phyloP scores from a whole-genome alignment of 2,329 filamentous ascomycete species.

The Penicillium sclerotigenum region DNA sequence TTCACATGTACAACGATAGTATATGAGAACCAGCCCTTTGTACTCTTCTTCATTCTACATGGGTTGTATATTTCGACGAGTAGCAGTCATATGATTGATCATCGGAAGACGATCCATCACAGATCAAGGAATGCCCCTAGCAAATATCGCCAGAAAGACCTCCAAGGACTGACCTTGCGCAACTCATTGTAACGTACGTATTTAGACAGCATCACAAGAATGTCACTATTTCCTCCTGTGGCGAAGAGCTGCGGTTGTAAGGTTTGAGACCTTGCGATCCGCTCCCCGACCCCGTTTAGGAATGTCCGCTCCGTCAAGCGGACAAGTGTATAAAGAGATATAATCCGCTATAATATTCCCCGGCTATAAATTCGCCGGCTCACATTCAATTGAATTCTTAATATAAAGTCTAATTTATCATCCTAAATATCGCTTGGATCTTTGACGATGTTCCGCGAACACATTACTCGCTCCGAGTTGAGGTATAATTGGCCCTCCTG shows the following conservation, averaged over 20 bases:
- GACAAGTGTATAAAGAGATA: neutral
- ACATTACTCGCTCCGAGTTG: neutral
- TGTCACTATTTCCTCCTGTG: neutral
- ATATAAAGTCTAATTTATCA: neutral
- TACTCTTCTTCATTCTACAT: neutral
- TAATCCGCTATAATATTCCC: conserved; percentile 1
- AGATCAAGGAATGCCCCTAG: neutral
- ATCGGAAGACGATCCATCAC: neutral
- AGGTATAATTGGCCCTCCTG: neutral
- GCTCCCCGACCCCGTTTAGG: conserved; percentile 7
- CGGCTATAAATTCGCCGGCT: neutral
- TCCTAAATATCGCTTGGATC: neutral
- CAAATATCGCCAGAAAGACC: neutral
- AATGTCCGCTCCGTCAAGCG: conserved; percentile 4
- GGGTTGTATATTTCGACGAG: neutral
- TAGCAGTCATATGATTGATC: neutral
- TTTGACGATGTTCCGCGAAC: conserved; percentile 4
- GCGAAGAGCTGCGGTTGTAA: neutral
- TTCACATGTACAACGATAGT: neutral
- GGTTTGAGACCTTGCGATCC: neutral
- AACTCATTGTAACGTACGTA: neutral
- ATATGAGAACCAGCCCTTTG: neutral
- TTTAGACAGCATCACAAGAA: neutral
- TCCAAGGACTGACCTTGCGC: neutral
- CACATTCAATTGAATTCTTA: neutral